Base-by-base conservation (phyloP, 73 alveolate species). In the Halteria grandinella region DNA sequence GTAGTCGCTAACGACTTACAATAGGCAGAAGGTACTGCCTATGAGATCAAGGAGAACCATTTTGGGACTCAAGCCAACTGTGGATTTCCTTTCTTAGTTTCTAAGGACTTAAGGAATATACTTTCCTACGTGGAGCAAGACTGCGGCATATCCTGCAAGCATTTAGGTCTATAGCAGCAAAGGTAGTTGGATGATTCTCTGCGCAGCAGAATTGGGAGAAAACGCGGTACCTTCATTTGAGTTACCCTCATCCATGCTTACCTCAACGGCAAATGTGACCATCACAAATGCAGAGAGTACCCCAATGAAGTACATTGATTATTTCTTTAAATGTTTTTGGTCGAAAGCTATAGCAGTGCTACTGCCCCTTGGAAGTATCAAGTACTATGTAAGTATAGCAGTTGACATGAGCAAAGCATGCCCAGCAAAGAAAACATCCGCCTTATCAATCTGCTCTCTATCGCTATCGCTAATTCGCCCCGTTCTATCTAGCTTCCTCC, bases 11-110 rank as follows among this genome's bases (percentile, higher is more conserved):
- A 60, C n/a, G 7, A 60, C 15, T 28, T 60, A 33, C 58, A 60
- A 23, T 5, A 60, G 58, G 2, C 60, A 34, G 43, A 60, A 60
- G 8, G 27, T 24, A 60, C 55, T 29, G n/a, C 77, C 77, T 4
- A 17, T 7, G 58, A 60, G 43, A 37, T 60, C 77, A 17, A 60
- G 29, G 29, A 60, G 27, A 10, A 60, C 77, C 1, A 60, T 14
- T 37, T 40, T 60, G 14, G 43, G 37, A 20, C 77, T 60, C 20
- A 60, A 60, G 14, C 77, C 77, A 12, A 60, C 77, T 17, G 77
- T 60, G 24, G 77, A 60, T 37, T 33, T 60, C 41, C 77, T 34
- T 5, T 45, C 3, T 27, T 36, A 6, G 43, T 60, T 60, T 40
- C 20, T 40, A 27, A 40, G 43, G 28, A 60, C 37, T 33, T 60